Percentiles rank a stretch among this genome's conserved stretches.
Evolutionary conservation across 148 eudicot species (phyloP).

Genomic region (Agrostemma githago): DNA sequence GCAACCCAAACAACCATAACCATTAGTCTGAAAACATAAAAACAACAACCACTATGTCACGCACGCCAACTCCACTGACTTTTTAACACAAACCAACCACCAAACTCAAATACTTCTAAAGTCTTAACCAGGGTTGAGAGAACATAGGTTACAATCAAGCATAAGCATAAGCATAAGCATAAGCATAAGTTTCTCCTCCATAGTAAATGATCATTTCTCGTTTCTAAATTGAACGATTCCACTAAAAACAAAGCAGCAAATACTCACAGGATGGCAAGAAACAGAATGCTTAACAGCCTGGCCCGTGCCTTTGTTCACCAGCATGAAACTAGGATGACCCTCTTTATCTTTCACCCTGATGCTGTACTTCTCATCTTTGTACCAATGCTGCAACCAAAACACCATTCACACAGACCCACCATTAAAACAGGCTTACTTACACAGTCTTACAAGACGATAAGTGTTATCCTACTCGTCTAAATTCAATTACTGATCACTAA

Average conservation of each 20-base stretch:
- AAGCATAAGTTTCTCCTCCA: not conserved
- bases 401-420: conserved; percentile 2
- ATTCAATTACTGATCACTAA: not conserved
- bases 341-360: conserved; percentile 77
- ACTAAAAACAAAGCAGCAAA: not conserved
- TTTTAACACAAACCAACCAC: not conserved
- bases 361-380: conserved; percentile 74
- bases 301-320: conserved; percentile 75
- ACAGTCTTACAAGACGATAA: not conserved
- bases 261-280: conserved; percentile 69
- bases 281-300: conserved; percentile 79
- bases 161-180: not conserved
- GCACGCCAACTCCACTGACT: not conserved
- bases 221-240: not conserved
- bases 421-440: not conserved
- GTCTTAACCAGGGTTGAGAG: not conserved
- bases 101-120: too few relatives aligned
- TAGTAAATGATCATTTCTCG: not conserved
- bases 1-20: not conserved
- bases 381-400: conserved; percentile 55
- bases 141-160: not conserved
- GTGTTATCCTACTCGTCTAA: not conserved
- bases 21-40: not conserved
- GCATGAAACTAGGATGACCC: conserved; percentile 66
- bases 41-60: not conserved